These are phyloP conservation scores for Sporisorium exsertum DNA, from an alignment of 1,284 basidiomycete genomes.

Conservation along the genomic window DNA sequence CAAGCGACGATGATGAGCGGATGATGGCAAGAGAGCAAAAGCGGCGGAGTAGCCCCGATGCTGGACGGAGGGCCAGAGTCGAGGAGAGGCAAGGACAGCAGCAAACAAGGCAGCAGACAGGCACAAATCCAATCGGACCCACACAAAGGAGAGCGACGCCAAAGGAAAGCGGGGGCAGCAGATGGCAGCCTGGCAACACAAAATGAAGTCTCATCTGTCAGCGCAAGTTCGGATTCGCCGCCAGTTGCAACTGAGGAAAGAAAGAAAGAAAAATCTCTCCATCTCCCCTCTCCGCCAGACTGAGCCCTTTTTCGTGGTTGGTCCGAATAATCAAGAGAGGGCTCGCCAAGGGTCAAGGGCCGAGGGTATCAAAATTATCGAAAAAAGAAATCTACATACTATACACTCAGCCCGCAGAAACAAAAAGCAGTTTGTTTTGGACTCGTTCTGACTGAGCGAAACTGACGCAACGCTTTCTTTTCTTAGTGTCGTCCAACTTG, in stretches of 20 bases:
- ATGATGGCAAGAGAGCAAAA: background rate
- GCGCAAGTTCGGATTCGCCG: slow-evolving; percentile 3
- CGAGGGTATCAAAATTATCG: slow-evolving; percentile 5
- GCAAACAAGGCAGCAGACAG: background rate
- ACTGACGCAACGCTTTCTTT: slow-evolving; percentile 9
- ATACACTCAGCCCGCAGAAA: background rate
- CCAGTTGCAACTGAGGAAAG: background rate
- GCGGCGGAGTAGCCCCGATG: background rate
- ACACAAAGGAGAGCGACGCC: background rate
- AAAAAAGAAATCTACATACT: background rate
- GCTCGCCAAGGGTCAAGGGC: slow-evolving; percentile 21
- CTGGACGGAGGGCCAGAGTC: slow-evolving; percentile 1
- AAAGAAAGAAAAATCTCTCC: too few species aligned
- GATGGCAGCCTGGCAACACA: background rate
- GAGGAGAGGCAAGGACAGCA: background rate
- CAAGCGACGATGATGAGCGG: background rate
- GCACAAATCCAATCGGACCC: background rate
- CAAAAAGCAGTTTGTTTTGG: too few species aligned
- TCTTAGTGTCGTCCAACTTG: background rate
- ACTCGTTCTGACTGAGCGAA: too few species aligned
- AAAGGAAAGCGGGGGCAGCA: slow-evolving; percentile 1
- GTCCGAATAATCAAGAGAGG: background rate
- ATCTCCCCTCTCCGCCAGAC: background rate
- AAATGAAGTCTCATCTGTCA: background rate
- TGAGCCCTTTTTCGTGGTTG: background rate